Percentiles rank a stretch among this genome's conserved stretches.
These are phyloP conservation scores for Hevea brasiliensis DNA, from an alignment of 345 rosid genomes.

Conservation along the genomic window DNA sequence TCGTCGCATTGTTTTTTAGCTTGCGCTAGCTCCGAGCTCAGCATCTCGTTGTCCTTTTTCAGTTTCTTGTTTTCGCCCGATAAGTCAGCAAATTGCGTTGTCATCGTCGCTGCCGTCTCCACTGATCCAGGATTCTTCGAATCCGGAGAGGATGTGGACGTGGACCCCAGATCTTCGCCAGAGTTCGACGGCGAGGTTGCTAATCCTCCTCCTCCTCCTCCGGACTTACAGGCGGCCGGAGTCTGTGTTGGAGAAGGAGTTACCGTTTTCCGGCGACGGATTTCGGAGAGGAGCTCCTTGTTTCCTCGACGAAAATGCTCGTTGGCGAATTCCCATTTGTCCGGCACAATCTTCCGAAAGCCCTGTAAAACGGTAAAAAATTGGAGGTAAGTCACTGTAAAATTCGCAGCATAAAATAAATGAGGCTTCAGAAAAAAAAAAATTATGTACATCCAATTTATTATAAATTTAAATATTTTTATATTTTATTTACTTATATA, in stretches of 20 bases:
- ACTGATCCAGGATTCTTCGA: conserved; percentile 77
- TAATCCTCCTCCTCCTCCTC: conserved; percentile 19
- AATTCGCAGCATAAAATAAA: no score
- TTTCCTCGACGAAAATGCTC: conserved; percentile 62
- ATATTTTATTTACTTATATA: no score
- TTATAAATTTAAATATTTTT: no score
- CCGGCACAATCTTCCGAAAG: conserved; percentile 71
- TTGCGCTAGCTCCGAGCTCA: conserved; percentile 75
- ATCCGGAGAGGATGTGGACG: conserved; percentile 73
- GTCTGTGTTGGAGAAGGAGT: conserved; percentile 16
- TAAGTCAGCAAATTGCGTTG: conserved; percentile 47
- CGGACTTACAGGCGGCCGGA: conserved; percentile 31
- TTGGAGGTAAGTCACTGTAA: conserved; percentile 9
- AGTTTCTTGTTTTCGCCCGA: conserved; percentile 85
- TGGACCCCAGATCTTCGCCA: conserved; percentile 75
- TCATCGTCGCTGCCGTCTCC: conserved; percentile 33
- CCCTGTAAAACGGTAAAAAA: conserved; percentile 39
- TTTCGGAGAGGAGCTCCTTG: conserved; percentile 49
- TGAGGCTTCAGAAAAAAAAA: no score
- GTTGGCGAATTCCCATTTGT: conserved; percentile 87
- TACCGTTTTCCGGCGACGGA: conserved; percentile 54
- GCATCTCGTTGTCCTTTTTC: conserved; percentile 62
- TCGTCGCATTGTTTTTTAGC: conserved; percentile 79
- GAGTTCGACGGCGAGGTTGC: conserved; percentile 56
- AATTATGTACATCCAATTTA: no score